These are phyloP conservation scores for Rhypophila decipiens DNA, from an alignment of 495 filamentous ascomycete genomes.

Conservation along the genomic window DNA sequence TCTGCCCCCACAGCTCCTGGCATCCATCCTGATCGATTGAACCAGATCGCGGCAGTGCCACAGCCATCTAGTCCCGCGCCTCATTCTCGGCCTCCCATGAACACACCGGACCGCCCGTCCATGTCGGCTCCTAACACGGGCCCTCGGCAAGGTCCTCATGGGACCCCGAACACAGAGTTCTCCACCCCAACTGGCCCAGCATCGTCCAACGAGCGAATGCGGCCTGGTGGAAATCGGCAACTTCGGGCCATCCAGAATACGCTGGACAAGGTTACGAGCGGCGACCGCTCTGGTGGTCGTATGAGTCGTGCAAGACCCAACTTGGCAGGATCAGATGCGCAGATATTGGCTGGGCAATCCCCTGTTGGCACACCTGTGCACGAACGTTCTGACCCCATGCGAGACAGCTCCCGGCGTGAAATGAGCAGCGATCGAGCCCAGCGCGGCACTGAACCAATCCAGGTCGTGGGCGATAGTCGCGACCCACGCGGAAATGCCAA, in stretches of 20 bases:
- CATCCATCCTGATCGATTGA: slow-evolving; percentile 48
- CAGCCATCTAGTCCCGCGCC: slow-evolving; percentile 17
- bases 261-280: slow-evolving; percentile 36
- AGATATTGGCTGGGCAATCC: slow-evolving; percentile 41
- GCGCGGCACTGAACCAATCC: slow-evolving; percentile 18
- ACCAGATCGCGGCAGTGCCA: slow-evolving; percentile 18
- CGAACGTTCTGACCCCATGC: slow-evolving; percentile 34
- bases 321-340: slow-evolving; percentile 40
- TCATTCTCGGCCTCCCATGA: slow-evolving; percentile 23
- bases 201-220: slow-evolving; percentile 36
- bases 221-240: slow-evolving; percentile 36
- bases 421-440: slow-evolving; percentile 12
- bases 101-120: slow-evolving; percentile 29
- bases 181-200: slow-evolving; percentile 44
- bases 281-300: slow-evolving; percentile 25
- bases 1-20: slow-evolving; percentile 2
- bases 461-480: slow-evolving; percentile 25
- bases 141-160: slow-evolving; percentile 16
- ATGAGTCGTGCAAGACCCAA: slow-evolving; percentile 32
- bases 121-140: slow-evolving; percentile 18
- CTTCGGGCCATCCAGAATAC: slow-evolving; percentile 47
- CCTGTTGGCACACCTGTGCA: slow-evolving; percentile 39
- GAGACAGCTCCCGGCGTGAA: slow-evolving; percentile 20
- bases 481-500: slow-evolving; percentile 17
- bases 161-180: slow-evolving; percentile 25